Conservation (phyloP, 2,329 filamentous ascomycete species). For the Gaeumannomyces sp. region DNA sequence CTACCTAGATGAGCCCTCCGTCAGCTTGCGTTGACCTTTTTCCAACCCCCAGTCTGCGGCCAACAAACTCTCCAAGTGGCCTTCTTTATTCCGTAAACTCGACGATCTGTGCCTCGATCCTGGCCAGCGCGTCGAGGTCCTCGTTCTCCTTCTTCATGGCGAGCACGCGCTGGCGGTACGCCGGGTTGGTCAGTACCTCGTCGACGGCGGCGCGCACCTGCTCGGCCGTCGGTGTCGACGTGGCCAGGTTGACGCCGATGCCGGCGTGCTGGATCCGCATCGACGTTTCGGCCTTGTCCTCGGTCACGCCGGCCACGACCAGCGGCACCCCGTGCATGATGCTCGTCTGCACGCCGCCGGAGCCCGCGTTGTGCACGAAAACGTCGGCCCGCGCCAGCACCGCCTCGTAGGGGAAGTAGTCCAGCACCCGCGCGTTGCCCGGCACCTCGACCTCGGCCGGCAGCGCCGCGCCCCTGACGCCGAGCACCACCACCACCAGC, state of each 20-base stretch:
- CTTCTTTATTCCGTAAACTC: slow-evolving; percentile 2
- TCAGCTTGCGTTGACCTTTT: too few relatives aligned
- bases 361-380: slow-evolving; percentile 43
- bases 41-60: too few relatives aligned
- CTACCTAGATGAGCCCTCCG: too few relatives aligned
- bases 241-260: slow-evolving; percentile 37
- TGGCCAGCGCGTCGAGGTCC: slow-evolving; percentile 12
- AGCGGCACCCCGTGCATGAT: slow-evolving; percentile 40
- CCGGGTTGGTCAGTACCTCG: slow-evolving; percentile 22
- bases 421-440: slow-evolving; percentile 35
- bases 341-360: slow-evolving; percentile 39
- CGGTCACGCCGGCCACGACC: slow-evolving; percentile 36
- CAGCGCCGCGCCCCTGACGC: slow-evolving; percentile 9
- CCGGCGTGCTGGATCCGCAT: slow-evolving; percentile 36
- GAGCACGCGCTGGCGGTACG: slow-evolving; percentile 24
- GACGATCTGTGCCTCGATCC: slow-evolving; percentile 9
- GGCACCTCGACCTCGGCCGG: slow-evolving; percentile 4
- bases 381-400: slow-evolving; percentile 37
- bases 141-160: slow-evolving; percentile 20
- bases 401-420: slow-evolving; percentile 43
- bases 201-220: slow-evolving; percentile 26
- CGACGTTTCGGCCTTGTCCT: slow-evolving; percentile 37
- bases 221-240: slow-evolving; percentile 24
- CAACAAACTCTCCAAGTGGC: not conserved
- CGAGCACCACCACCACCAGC: slow-evolving; percentile 25